These are phyloP conservation scores for Santalum album DNA, from an alignment of 164 flowering plant genomes.

Conservation along the genomic window DNA sequence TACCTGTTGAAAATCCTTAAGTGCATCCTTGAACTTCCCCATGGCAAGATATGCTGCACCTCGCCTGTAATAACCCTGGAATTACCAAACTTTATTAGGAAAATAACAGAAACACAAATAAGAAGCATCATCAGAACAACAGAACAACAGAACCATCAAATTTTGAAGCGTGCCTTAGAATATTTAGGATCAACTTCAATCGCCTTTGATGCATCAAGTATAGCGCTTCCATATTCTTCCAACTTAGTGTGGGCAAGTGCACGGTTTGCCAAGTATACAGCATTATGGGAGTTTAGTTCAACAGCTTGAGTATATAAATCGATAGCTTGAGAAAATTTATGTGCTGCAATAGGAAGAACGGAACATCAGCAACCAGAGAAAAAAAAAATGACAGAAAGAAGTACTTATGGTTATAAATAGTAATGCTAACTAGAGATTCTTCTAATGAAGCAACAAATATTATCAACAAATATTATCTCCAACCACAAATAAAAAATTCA, in stretches of 20 bases:
- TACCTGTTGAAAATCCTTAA: constrained; percentile 97
- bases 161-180: constrained; percentile 55
- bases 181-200: constrained; percentile 85
- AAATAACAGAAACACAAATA: background rate
- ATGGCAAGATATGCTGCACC: constrained; percentile 95
- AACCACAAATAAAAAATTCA: no score
- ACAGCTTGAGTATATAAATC: constrained; percentile 83
- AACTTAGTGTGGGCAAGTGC: constrained; percentile 88
- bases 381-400: background rate
- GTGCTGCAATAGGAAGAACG: constrained; percentile 34
- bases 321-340: constrained; percentile 74
- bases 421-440: no score
- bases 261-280: constrained; percentile 95
- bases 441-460: no score
- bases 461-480: no score
- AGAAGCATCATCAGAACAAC: background rate
- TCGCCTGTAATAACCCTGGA: constrained; percentile 89
- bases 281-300: constrained; percentile 58
- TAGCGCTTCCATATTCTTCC: constrained; percentile 97
- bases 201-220: constrained; percentile 88
- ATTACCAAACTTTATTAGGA: constrained; percentile 14
- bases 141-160: background rate
- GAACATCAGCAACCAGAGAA: background rate
- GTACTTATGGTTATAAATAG: background rate
- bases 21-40: constrained; percentile 98